Base-by-base conservation (phyloP, 371 early-diverging fungal genomes). In the Rhizopus arrhizus region DNA sequence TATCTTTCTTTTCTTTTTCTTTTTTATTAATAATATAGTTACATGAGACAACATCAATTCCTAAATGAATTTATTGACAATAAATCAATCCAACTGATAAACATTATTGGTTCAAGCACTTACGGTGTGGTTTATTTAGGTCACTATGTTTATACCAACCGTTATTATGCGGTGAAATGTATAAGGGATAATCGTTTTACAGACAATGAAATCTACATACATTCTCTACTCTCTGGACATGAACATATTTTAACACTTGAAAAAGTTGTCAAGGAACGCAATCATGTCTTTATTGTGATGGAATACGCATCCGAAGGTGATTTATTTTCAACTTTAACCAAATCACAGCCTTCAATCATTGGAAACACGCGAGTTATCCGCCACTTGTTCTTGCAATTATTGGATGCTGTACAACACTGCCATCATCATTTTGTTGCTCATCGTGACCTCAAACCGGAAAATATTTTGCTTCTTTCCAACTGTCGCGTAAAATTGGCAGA, bases 401-500 rank as follows among this genome's bases (percentile, higher is more conserved):
- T 80, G 16, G 73, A 75, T 31, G 84, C 87, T 12, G 82, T 87
- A 5, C 69, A 71, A 52, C 77, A 78, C 62, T 82, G 82, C 55
- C 89, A 87, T 59, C 51, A 58, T 0, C 49, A 72, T 13, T 74
- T 82, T 6, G 68, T 89, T 1, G 80, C 73, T 42, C 89, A 89
- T 56, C 80, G 91, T 32, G 92, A 92, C 64, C 70, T 89, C 12
- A 89, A 89, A 67, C 91, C 90, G 42, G 87, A 87, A 64, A 87
- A 85, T 48, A 81, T 87, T 33, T 67, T 84, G 33, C 57, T 82
- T 46, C 61, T 73, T 51, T 57, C 63, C 34, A 72, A 73, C 28
- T 74, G 75, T 22, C 60, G 67, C 16, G 72, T 94, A 61, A 93
- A 94, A 74, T 78, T 97, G 36, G 87, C 94, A n/a, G 97, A 96